Conservation (phyloP, 2,329 filamentous ascomycete species). For the Nigrospora sphaerica region DNA sequence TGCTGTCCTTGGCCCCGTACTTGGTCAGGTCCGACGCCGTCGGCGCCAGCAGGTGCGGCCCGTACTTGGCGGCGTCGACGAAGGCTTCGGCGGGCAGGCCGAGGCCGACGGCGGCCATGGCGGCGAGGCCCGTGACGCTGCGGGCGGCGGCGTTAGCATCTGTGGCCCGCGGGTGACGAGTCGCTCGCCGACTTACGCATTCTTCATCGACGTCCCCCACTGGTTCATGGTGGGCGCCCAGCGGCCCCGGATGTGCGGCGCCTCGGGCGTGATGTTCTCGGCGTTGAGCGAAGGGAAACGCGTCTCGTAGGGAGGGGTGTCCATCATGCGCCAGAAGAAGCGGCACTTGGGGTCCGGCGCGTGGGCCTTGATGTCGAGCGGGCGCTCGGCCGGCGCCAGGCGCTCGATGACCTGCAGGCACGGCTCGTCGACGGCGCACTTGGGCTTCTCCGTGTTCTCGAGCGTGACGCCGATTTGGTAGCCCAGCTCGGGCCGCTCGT, state of each 20-base stretch:
- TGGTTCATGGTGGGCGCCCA: constrained; percentile 49
- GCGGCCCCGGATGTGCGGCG: constrained; percentile 36
- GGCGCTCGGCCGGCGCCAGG: constrained; percentile 46
- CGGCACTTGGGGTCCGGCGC: constrained; percentile 54
- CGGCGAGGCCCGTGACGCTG: constrained; percentile 47
- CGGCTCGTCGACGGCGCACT: constrained; percentile 55
- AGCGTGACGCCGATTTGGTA: constrained; percentile 58
- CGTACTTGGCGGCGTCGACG: constrained; percentile 47
- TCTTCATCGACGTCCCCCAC: constrained; percentile 55
- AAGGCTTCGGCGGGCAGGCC: constrained; percentile 46
- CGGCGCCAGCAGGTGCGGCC: constrained; percentile 54
- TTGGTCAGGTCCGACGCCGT: constrained; percentile 51
- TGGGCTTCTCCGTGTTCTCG: constrained; percentile 57
- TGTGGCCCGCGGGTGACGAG: too few relatives aligned
- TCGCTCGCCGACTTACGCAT: constrained; percentile 42
- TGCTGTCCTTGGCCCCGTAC: constrained; percentile 47
- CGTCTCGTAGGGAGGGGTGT: constrained; percentile 45
- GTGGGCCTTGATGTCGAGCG: constrained; percentile 50
- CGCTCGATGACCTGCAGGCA: constrained; percentile 50
- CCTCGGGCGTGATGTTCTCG: constrained; percentile 45
- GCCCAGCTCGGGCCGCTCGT: constrained; percentile 50
- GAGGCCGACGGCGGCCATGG: constrained; percentile 52
- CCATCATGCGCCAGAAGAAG: constrained; percentile 57
- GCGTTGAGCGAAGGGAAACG: constrained; percentile 49
- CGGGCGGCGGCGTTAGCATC: background rate